Evolutionary conservation across 1,284 basidiomycete species (phyloP).

Genomic region (Cryptococcus amylolentus): DNA sequence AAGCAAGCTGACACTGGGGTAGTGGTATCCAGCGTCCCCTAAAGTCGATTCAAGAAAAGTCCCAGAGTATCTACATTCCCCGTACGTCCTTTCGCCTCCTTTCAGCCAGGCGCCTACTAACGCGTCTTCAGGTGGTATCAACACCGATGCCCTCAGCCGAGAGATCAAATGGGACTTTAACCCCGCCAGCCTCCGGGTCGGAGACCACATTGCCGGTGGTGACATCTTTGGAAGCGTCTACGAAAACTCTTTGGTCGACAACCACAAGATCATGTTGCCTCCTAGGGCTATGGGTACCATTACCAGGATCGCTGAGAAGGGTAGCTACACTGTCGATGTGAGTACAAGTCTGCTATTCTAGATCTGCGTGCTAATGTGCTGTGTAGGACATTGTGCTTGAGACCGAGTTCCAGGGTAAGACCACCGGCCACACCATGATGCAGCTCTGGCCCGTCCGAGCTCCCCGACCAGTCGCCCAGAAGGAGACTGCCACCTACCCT

Average conservation of each 20-base stretch:
- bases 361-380: constrained; percentile 3
- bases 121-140: constrained; percentile 66
- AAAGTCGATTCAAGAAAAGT: constrained; percentile 90
- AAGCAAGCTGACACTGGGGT: constrained; percentile 5
- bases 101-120: not conserved
- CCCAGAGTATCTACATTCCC: constrained; percentile 97
- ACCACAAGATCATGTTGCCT: constrained; percentile 95
- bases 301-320: constrained; percentile 89
- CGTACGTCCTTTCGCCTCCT: constrained; percentile 51
- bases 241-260: constrained; percentile 93
- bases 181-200: constrained; percentile 78
- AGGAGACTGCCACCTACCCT: constrained; percentile 88
- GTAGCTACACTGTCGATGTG: constrained; percentile 87
- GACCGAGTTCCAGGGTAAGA: constrained; percentile 96
- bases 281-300: constrained; percentile 94
- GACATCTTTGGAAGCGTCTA: constrained; percentile 94
- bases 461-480: constrained; percentile 89
- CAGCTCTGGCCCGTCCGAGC: constrained; percentile 99
- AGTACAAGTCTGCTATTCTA: constrained; percentile 36
- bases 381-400: constrained; percentile 86
- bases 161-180: constrained; percentile 92
- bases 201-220: constrained; percentile 95
- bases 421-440: constrained; percentile 90
- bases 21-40: constrained; percentile 85
- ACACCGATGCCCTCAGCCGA: constrained; percentile 91